Conservation (phyloP, 192 early-diverging fungal species). For the Funneliformis geosporum region DNA sequence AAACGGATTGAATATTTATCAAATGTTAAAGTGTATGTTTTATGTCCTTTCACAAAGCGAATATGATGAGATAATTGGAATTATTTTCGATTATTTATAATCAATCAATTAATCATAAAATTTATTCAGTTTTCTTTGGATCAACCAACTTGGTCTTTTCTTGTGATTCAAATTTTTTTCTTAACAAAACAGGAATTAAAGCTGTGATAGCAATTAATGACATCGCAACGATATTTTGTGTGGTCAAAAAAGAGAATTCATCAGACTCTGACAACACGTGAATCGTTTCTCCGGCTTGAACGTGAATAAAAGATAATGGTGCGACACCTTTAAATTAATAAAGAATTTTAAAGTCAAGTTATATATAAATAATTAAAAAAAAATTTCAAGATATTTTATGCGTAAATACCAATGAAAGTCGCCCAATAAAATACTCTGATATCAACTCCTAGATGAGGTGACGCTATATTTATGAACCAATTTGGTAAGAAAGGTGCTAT, state of each 20-base stretch:
- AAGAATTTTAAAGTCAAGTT: not conserved
- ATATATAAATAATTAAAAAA: not conserved
- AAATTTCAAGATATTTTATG: not conserved
- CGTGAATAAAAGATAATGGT: slow-evolving; percentile 42
- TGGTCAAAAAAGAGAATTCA: slow-evolving; percentile 43
- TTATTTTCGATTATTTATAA: no score
- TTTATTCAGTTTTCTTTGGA: no score
- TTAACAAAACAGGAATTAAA: slow-evolving; percentile 12
- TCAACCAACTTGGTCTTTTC: not conserved
- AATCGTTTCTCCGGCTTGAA: slow-evolving; percentile 47
- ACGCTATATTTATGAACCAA: slow-evolving; percentile 51
- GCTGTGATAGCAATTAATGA: slow-evolving; percentile 10
- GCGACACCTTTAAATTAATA: slow-evolving; percentile 38
- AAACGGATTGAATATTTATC: no score
- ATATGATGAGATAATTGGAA: no score
- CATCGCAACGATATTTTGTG: slow-evolving; percentile 40
- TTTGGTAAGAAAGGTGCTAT: slow-evolving; percentile 36
- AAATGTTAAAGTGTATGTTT: no score
- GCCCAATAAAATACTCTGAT: slow-evolving; percentile 37
- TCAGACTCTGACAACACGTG: slow-evolving; percentile 42
- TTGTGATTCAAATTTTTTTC: slow-evolving; percentile 1
- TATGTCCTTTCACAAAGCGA: no score
- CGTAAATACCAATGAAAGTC: slow-evolving; percentile 22
- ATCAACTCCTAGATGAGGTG: slow-evolving; percentile 44
- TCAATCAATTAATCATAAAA: no score